Evolutionary conservation across 495 filamentous ascomycete genomes (phyloP).

Genomic region (Sordaria brevicollis): DNA sequence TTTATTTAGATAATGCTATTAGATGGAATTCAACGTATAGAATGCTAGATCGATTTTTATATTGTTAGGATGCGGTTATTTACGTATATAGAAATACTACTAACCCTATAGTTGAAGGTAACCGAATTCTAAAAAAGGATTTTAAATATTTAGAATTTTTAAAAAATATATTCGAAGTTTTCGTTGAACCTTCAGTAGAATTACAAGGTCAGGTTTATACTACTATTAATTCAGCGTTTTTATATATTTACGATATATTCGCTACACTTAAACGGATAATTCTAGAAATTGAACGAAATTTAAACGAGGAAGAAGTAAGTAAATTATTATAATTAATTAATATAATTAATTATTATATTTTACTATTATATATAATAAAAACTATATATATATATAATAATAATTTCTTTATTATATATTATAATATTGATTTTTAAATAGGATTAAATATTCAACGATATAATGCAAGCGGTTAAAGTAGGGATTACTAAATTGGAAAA

Average conservation of each 20-base stretch:
- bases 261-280: not conserved
- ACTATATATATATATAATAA: not conserved
- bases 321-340: not conserved
- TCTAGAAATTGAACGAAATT: not conserved
- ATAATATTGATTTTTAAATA: no score
- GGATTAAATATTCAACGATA: no score
- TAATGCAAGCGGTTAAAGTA: no score
- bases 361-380: not conserved
- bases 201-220: not conserved
- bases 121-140: not conserved
- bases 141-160: not conserved
- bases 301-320: not conserved
- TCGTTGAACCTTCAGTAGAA: not conserved
- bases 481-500: no score
- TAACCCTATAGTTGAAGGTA: not conserved
- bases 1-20: no score
- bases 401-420: not conserved
- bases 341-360: not conserved
- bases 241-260: not conserved
- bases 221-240: not conserved
- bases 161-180: not conserved
- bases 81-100: not conserved
- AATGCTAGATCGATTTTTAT: not conserved
- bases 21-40: not conserved
- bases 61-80: not conserved